These are phyloP conservation scores for Ceratobasidium sp. DNA, from an alignment of 1,284 basidiomycete genomes.

Conservation along the genomic window DNA sequence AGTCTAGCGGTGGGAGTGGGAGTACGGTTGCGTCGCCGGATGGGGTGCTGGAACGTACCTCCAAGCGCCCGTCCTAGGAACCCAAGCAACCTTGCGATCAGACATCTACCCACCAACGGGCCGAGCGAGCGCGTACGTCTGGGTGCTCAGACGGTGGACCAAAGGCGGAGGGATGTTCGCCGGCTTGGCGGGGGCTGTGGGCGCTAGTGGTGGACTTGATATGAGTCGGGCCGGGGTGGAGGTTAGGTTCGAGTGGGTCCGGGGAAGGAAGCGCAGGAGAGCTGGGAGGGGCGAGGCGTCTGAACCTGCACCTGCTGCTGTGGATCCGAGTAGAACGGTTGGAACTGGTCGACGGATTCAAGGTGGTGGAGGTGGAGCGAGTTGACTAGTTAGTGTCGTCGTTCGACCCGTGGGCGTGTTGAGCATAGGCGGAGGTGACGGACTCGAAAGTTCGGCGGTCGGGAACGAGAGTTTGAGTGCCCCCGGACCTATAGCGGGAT, in stretches of 20 bases:
- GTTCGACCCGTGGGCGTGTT: slow-evolving; percentile 30
- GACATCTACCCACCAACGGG: slow-evolving; percentile 59
- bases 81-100: slow-evolving; percentile 66
- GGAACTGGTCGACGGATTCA: slow-evolving; percentile 20
- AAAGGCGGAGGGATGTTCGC: slow-evolving; percentile 60
- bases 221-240: slow-evolving; percentile 63
- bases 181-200: slow-evolving; percentile 50
- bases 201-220: slow-evolving; percentile 48
- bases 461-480: slow-evolving; percentile 48
- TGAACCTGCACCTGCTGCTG: neutral
- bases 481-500: neutral
- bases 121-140: slow-evolving; percentile 76
- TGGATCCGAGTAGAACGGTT: slow-evolving; percentile 13
- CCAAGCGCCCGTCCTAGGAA: slow-evolving; percentile 73
- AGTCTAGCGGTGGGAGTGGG: no score
- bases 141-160: slow-evolving; percentile 84
- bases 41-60: slow-evolving; percentile 52
- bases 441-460: neutral
- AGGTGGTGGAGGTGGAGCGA: neutral
- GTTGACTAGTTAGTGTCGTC: neutral
- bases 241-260: slow-evolving; percentile 80
- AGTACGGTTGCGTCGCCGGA: slow-evolving; percentile 25
- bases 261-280: slow-evolving; percentile 59
- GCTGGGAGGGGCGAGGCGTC: slow-evolving; percentile 16
- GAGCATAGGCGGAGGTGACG: slow-evolving; percentile 31